These are phyloP conservation scores for Jaapia argillacea DNA, from an alignment of 768 basidiomycete species.

Conservation along the genomic window DNA sequence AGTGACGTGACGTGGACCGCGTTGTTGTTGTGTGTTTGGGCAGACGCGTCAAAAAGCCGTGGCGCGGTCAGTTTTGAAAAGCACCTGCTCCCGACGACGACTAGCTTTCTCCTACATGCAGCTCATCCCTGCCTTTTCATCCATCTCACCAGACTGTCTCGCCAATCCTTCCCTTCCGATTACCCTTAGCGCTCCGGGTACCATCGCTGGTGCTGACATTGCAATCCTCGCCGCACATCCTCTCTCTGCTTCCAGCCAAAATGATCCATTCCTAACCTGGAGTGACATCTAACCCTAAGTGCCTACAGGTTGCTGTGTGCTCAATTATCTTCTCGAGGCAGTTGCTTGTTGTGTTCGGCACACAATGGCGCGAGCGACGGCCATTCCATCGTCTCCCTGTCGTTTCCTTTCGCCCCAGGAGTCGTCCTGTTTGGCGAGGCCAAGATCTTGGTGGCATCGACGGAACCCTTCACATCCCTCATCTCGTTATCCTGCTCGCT, in stretches of 20 bases:
- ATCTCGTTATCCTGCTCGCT: conserved; percentile 11
- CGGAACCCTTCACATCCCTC: neutral
- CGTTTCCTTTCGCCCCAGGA: neutral
- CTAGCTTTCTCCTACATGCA: too few species aligned
- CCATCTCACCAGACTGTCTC: too few species aligned
- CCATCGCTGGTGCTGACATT: conserved; percentile 20
- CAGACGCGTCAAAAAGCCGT: too few species aligned
- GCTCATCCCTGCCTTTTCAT: too few species aligned
- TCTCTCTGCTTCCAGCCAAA: conserved; percentile 36
- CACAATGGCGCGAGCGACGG: conserved; percentile 12
- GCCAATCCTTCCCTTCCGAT: conserved; percentile 11
- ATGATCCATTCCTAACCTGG: conserved; percentile 34
- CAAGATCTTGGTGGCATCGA: neutral
- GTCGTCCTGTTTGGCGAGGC: neutral
- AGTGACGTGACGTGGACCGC: too few species aligned
- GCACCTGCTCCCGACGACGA: too few species aligned
- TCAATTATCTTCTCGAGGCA: conserved; percentile 21
- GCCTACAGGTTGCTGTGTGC: conserved; percentile 23
- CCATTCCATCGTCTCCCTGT: too few species aligned
- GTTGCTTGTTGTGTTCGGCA: conserved; percentile 8
- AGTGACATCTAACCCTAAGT: conserved; percentile 59
- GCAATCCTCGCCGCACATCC: conserved; percentile 18
- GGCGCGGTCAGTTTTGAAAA: too few species aligned
- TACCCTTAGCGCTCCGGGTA: conserved; percentile 41
- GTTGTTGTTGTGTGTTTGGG: too few species aligned